phyloP scores from a whole-genome alignment of 345 rosid species.

The Erucastrum elatum region DNA sequence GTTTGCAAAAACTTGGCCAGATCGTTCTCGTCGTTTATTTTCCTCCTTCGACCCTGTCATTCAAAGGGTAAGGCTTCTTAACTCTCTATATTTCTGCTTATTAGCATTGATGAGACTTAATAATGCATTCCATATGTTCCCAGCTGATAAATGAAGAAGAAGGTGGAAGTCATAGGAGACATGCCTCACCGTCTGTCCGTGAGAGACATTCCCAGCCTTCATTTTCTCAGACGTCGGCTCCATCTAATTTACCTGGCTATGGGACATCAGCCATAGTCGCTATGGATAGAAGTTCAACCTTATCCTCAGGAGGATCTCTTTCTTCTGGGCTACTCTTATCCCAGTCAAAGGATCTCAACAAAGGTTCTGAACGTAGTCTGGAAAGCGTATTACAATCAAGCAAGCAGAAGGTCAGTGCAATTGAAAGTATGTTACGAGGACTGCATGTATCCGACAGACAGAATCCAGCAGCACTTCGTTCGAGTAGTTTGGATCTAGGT shows the following conservation, averaged over 20 bases:
- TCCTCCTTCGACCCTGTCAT: constrained; percentile 92
- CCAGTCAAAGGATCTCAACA: constrained; percentile 66
- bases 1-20: constrained; percentile 99
- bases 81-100: constrained; percentile 21
- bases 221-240: constrained; percentile 55
- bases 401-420: constrained; percentile 98
- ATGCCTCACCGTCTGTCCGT: constrained; percentile 92
- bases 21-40: constrained; percentile 93
- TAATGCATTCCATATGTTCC: constrained; percentile 14
- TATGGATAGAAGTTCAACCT: constrained; percentile 84
- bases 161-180: constrained; percentile 92
- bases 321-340: constrained; percentile 79
- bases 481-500: constrained; percentile 99
- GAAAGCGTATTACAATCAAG: constrained; percentile 96
- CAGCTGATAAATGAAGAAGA: constrained; percentile 96
- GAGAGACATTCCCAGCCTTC: constrained; percentile 76
- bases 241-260: constrained; percentile 74
- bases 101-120: constrained; percentile 22
- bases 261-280: constrained; percentile 97
- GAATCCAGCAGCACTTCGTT: constrained; percentile 69
- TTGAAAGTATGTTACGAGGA: constrained; percentile 98
- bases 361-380: constrained; percentile 84
- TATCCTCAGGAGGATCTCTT: constrained; percentile 63
- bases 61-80: constrained; percentile 71
- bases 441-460: constrained; percentile 85